Conservation (phyloP, 495 filamentous ascomycete species). For the Durotheca rogersii region DNA sequence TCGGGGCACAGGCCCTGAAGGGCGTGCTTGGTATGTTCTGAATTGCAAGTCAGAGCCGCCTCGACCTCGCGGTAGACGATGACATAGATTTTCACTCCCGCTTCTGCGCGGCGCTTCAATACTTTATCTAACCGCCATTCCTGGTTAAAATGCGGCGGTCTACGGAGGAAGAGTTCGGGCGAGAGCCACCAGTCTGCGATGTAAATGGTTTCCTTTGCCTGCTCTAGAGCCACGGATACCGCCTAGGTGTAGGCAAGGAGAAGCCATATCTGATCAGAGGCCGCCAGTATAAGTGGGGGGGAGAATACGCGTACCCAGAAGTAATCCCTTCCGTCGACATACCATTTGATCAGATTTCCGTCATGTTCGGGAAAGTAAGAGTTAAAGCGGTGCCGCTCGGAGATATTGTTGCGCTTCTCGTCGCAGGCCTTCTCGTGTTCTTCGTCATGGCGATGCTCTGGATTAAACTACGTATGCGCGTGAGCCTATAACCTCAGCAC, state of each 20-base stretch:
- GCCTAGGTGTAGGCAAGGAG: no score
- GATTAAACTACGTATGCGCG: slow-evolving; percentile 59
- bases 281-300: not conserved
- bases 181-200: slow-evolving; percentile 97
- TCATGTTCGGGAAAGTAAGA: slow-evolving; percentile 84
- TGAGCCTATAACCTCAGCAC: slow-evolving; percentile 7
- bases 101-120: slow-evolving; percentile 84
- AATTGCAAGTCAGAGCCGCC: slow-evolving; percentile 88
- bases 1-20: slow-evolving; percentile 77
- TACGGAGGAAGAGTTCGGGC: slow-evolving; percentile 85
- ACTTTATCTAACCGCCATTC: slow-evolving; percentile 87
- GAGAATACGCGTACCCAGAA: slow-evolving; percentile 62
- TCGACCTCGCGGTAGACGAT: slow-evolving; percentile 90
- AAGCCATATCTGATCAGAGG: slow-evolving; percentile 5
- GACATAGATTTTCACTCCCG: slow-evolving; percentile 90
- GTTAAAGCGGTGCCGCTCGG: slow-evolving; percentile 75
- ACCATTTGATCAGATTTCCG: slow-evolving; percentile 93
- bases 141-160: slow-evolving; percentile 76
- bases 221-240: slow-evolving; percentile 81
- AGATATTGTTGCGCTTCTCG: slow-evolving; percentile 68
- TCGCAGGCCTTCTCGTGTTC: slow-evolving; percentile 84
- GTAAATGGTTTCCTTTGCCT: slow-evolving; percentile 89
- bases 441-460: slow-evolving; percentile 93
- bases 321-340: slow-evolving; percentile 91
- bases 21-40: slow-evolving; percentile 86